Conservation (phyloP, 2,329 filamentous ascomycete genomes). For the Fusarium poae region DNA sequence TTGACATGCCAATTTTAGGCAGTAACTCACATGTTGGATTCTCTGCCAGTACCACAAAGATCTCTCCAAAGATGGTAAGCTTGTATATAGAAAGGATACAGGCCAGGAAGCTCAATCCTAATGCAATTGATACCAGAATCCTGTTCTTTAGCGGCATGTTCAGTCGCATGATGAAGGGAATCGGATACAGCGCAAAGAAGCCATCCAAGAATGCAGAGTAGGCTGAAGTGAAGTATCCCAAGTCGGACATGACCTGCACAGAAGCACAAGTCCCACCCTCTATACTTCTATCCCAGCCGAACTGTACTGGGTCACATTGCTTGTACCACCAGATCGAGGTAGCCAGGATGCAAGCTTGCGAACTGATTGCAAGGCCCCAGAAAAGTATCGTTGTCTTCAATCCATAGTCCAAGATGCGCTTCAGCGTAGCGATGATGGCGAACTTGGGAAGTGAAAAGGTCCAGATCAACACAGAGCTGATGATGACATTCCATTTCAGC, state of each 20-base stretch:
- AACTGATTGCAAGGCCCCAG: slow-evolving; percentile 43
- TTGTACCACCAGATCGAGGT: slow-evolving; percentile 48
- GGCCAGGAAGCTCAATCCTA: slow-evolving; percentile 44
- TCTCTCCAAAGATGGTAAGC: slow-evolving; percentile 41
- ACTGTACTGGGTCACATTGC: slow-evolving; percentile 44
- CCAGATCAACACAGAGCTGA: slow-evolving; percentile 47
- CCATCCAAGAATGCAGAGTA: slow-evolving; percentile 48
- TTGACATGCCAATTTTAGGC: rapidly evolving
- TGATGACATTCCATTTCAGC: slow-evolving; percentile 47
- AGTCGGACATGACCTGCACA: slow-evolving; percentile 37
- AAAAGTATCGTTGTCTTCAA: slow-evolving; percentile 44
- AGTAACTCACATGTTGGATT: slow-evolving; percentile 45
- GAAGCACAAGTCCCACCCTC: slow-evolving; percentile 38
- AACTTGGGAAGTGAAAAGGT: slow-evolving; percentile 49
- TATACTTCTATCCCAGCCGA: slow-evolving; percentile 43
- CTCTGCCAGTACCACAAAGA: slow-evolving; percentile 41
- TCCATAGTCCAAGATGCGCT: slow-evolving; percentile 48
- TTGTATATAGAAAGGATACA: slow-evolving; percentile 48
- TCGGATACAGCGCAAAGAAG: slow-evolving; percentile 48
- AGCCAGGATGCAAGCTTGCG: slow-evolving; percentile 44
- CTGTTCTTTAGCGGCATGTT: slow-evolving; percentile 47
- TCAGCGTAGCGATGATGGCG: slow-evolving; percentile 47
- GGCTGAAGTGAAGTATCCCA: slow-evolving; percentile 48
- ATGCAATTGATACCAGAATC: slow-evolving; percentile 42
- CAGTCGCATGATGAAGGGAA: slow-evolving; percentile 47